phyloP scores from a whole-genome alignment of 2,329 filamentous ascomycete genomes.

The Penicillium olsonii region DNA sequence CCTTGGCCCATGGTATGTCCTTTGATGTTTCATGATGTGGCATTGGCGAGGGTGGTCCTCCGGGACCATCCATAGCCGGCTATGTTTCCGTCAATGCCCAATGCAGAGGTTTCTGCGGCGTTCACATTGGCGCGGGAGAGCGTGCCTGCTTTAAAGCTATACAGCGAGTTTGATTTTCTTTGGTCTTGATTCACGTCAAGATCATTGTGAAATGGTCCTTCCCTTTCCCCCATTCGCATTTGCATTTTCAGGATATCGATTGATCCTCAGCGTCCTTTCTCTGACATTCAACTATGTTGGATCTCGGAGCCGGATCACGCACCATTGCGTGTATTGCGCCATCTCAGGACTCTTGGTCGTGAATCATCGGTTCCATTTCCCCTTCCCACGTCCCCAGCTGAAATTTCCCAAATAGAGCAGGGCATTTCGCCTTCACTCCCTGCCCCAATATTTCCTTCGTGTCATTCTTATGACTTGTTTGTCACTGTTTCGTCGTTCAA shows the following conservation, averaged over 20 bases:
- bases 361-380: background rate
- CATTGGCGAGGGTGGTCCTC: conserved; percentile 2
- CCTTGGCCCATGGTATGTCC: conserved; percentile 6
- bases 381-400: background rate
- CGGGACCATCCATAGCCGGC: background rate
- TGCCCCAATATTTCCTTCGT: background rate
- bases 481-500: conserved; percentile 16
- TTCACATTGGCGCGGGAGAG: conserved; percentile 11
- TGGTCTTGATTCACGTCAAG: conserved; percentile 14
- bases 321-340: conserved; percentile 1
- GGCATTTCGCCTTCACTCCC: background rate
- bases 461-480: conserved; percentile 7
- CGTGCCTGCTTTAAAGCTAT: conserved; percentile 21
- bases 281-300: background rate
- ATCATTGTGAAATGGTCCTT: conserved; percentile 13
- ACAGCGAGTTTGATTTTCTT: conserved; percentile 15
- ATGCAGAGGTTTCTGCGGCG: conserved; percentile 14
- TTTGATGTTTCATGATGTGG: conserved; percentile 12
- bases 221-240: conserved; percentile 4
- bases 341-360: conserved; percentile 5
- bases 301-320: background rate
- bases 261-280: conserved; percentile 1
- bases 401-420: conserved; percentile 1
- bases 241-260: conserved; percentile 8
- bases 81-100: conserved; percentile 5